Evolutionary conservation across 768 basidiomycete genomes (phyloP).

Genomic region (Phanerochaete sordida): DNA sequence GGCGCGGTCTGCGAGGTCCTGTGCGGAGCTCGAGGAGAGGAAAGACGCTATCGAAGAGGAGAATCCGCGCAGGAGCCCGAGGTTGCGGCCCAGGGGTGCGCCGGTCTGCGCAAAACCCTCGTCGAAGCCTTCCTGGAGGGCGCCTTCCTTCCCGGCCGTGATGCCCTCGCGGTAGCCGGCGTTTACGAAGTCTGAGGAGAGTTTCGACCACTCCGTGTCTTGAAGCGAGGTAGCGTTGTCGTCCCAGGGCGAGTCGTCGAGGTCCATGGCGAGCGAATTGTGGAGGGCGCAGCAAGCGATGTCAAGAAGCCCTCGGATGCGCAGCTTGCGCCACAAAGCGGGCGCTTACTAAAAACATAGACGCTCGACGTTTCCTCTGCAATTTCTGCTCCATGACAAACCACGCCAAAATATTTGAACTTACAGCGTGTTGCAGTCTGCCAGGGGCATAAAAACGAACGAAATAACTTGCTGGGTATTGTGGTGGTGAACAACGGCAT

Average conservation of each 20-base stretch:
- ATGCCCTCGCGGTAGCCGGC: conserved; percentile 97
- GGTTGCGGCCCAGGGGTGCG: conserved; percentile 67
- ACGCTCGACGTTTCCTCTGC: not conserved
- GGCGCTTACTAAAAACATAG: not conserved
- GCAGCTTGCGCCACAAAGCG: not conserved
- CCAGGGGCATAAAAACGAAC: too few relatives aligned
- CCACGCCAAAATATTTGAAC: too few relatives aligned
- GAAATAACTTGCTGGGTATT: too few relatives aligned
- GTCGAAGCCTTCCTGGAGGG: conserved; percentile 90
- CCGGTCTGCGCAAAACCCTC: conserved; percentile 72
- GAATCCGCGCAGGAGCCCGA: conserved; percentile 76
- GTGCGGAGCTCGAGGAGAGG: conserved; percentile 26
- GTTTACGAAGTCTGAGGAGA: conserved; percentile 74
- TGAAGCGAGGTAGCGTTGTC: conserved; percentile 34
- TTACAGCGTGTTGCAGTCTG: too few relatives aligned
- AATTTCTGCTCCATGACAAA: not conserved
- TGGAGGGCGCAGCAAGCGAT: not conserved
- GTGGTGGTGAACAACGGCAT: not conserved
- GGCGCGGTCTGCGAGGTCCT: conserved; percentile 8
- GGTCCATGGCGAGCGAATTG: conserved; percentile 5
- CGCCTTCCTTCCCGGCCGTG: conserved; percentile 83
- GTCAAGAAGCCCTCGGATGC: not conserved
- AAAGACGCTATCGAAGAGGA: conserved; percentile 61
- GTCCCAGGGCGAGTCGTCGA: conserved; percentile 57
- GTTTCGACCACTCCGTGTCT: conserved; percentile 64